phyloP scores from a whole-genome alignment of 2,329 filamentous ascomycete species.

The Cladosporium sp. region DNA sequence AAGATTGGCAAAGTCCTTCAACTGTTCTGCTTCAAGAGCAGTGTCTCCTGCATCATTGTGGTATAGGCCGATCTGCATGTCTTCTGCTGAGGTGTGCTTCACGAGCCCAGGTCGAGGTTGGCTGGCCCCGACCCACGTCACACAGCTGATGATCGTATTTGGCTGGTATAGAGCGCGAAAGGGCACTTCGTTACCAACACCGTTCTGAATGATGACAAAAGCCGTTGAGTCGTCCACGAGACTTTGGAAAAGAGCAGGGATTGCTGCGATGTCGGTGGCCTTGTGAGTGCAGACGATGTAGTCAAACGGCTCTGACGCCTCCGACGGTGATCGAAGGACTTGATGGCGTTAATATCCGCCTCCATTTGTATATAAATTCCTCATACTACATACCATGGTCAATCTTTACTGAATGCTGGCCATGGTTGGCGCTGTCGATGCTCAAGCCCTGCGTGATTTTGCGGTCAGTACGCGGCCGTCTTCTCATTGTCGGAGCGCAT shows the following conservation, averaged over 20 bases:
- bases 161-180: slow-evolving; percentile 53
- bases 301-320: slow-evolving; percentile 42
- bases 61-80: slow-evolving; percentile 59
- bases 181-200: slow-evolving; percentile 61
- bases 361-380: background rate
- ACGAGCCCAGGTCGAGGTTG: slow-evolving; percentile 55
- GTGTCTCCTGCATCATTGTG: slow-evolving; percentile 40
- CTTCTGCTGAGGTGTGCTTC: slow-evolving; percentile 55
- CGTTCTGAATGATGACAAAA: slow-evolving; percentile 65
- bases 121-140: slow-evolving; percentile 57
- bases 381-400: slow-evolving; percentile 24
- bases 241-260: slow-evolving; percentile 43
- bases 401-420: slow-evolving; percentile 39
- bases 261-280: slow-evolving; percentile 42
- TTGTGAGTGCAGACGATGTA: slow-evolving; percentile 53
- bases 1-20: slow-evolving; percentile 48
- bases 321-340: slow-evolving; percentile 45
- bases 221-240: slow-evolving; percentile 49
- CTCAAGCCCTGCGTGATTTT: slow-evolving; percentile 40
- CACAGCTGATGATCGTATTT: slow-evolving; percentile 58
- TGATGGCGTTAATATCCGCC: slow-evolving; percentile 34
- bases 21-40: slow-evolving; percentile 39
- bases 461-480: background rate
- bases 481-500: slow-evolving; percentile 4
- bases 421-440: slow-evolving; percentile 47